Evolutionary conservation across 805 yeast species (phyloP).

Genomic region (Maudiozyma barnettii): DNA sequence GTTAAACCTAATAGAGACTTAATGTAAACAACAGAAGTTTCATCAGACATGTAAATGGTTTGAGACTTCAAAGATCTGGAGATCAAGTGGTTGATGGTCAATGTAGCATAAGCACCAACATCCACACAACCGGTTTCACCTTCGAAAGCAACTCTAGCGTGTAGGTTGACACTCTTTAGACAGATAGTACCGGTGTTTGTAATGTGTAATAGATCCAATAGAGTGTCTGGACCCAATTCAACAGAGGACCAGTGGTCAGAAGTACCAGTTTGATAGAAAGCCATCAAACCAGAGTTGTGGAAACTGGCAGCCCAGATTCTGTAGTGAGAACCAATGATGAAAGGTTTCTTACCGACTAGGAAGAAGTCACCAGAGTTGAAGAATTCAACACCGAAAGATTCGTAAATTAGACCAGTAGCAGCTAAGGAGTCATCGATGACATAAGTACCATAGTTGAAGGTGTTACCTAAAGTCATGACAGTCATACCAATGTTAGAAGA

Average conservation of each 20-base stretch:
- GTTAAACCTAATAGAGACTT: conserved; percentile 1
- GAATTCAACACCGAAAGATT: conserved; percentile 1
- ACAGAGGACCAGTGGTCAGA: background rate
- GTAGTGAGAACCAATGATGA: background rate
- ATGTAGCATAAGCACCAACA: conserved; percentile 6
- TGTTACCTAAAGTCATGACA: background rate
- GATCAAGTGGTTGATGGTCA: conserved; percentile 2
- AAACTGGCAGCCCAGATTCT: background rate
- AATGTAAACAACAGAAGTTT: conserved; percentile 1
- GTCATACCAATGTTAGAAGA: conserved; percentile 2
- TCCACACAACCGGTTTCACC: conserved; percentile 10
- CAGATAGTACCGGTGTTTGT: conserved; percentile 10
- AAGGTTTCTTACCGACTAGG: conserved; percentile 1
- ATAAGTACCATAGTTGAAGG: conserved; percentile 5
- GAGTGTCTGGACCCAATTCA: conserved; percentile 3
- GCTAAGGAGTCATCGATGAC: conserved; percentile 2
- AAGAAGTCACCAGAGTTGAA: conserved; percentile 2
- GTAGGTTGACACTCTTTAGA: conserved; percentile 1
- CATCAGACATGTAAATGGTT: conserved; percentile 6
- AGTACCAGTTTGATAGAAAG: conserved; percentile 2
- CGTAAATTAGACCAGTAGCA: conserved; percentile 1
- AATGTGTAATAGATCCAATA: conserved; percentile 2
- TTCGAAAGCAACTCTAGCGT: conserved; percentile 2
- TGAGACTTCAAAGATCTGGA: conserved; percentile 2
- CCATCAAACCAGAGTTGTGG: conserved; percentile 1